Evolutionary conservation across 2,329 filamentous ascomycete genomes (phyloP).

Genomic region (Pestalotiopsis sp.): DNA sequence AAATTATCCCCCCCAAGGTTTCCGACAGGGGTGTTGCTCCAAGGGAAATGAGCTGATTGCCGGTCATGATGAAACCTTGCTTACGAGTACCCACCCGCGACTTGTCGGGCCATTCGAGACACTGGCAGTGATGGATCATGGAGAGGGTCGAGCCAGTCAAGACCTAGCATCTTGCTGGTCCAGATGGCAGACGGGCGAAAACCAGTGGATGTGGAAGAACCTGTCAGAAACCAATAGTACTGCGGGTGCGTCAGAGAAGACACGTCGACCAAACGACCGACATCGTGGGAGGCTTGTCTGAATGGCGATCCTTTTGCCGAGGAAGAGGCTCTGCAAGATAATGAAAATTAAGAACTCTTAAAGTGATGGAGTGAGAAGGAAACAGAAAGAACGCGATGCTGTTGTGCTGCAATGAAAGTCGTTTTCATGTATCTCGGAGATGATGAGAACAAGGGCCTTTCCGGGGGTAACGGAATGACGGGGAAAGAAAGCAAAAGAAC

Average conservation of each 20-base stretch:
- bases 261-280: neutral
- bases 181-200: neutral
- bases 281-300: neutral
- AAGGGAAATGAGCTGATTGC: conserved; percentile 16
- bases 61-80: conserved; percentile 17
- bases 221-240: neutral
- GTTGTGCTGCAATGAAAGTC: neutral
- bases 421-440: conserved; percentile 8
- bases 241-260: neutral
- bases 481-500: conserved; percentile 2
- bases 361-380: neutral
- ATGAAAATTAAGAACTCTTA: neutral
- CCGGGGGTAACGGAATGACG: neutral
- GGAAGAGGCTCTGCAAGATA: neutral
- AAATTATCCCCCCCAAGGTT: neutral
- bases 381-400: neutral
- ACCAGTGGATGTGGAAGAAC: neutral
- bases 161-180: neutral
- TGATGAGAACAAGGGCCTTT: neutral
- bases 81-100: conserved; percentile 12
- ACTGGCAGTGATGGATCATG: conserved; percentile 7
- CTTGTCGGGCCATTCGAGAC: conserved; percentile 12
- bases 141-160: neutral
- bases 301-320: neutral
- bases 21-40: conserved; percentile 8